Conservation (phyloP, 2,329 filamentous ascomycete species). For the Cladosporium oxysporum region DNA sequence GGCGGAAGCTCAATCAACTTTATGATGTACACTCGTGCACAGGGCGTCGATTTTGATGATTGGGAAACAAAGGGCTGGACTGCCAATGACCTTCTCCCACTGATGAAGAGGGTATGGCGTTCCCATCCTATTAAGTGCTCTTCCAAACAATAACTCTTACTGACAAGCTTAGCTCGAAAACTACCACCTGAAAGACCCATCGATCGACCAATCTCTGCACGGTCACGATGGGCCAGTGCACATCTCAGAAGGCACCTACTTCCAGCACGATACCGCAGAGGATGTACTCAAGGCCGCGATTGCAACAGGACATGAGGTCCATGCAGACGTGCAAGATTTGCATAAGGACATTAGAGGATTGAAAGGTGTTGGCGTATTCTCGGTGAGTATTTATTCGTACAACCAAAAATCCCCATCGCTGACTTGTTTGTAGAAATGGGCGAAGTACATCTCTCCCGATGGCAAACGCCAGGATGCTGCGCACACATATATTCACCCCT, state of each 20-base stretch:
- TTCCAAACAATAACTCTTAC: background rate
- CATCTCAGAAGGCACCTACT: slow-evolving; percentile 21
- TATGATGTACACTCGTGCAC: slow-evolving; percentile 34
- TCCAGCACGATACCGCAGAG: slow-evolving; percentile 35
- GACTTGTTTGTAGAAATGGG: slow-evolving; percentile 37
- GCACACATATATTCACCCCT: slow-evolving; percentile 55
- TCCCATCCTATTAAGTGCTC: background rate
- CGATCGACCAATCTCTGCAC: slow-evolving; percentile 20
- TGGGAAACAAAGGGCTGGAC: slow-evolving; percentile 27
- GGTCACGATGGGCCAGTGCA: slow-evolving; percentile 25
- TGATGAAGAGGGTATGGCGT: slow-evolving; percentile 22
- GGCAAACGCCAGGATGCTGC: slow-evolving; percentile 60
- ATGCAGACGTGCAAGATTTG: slow-evolving; percentile 10
- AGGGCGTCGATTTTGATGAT: slow-evolving; percentile 25
- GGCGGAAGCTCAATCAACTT: slow-evolving; percentile 52
- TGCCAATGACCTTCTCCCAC: slow-evolving; percentile 25
- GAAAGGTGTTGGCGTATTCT: slow-evolving; percentile 8
- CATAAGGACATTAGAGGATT: slow-evolving; percentile 33
- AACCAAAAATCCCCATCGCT: background rate
- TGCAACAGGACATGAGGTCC: slow-evolving; percentile 31
- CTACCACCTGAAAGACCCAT: slow-evolving; percentile 24
- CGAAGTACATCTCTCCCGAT: slow-evolving; percentile 50
- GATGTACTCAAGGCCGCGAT: slow-evolving; percentile 51
- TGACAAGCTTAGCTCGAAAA: slow-evolving; percentile 23
- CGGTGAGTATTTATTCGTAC: background rate